Evolutionary conservation across 768 basidiomycete genomes (phyloP), one percentile per base, ranked within the genome.

Genomic region (Termitomyces sp.): DNA sequence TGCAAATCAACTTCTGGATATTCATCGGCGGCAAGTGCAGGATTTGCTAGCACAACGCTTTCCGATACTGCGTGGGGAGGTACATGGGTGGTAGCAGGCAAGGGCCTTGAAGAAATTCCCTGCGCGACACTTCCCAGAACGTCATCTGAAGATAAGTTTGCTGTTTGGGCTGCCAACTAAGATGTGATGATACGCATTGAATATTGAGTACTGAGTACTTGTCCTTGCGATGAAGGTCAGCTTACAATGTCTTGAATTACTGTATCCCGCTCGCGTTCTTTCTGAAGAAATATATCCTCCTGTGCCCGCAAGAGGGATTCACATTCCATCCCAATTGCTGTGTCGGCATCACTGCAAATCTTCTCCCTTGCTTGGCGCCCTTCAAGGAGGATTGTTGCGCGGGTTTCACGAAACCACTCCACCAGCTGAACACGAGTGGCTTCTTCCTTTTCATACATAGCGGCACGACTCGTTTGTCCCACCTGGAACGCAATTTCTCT

Each of bases 281-380:
- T 46, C 23, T 46, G 44, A 23, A 46, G 20, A 44, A 23, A 44
- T 12, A 12, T 12, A 44, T 44, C 44, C 44, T 46, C 44, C 44
- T 46, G 23, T 6, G 23, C 23, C n/a, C 14, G 44, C 44, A 46
- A 46, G 13, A 46, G 44, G 23, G 23, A 13, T 46, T 23, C 44
- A 26, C 23, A 46, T 46, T n/a, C 12, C 26, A 5, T 6, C 5
- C 13, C 23, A 4, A 46, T 23, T 46, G 23, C 23, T 20, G 43
- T 10, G 10, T 44, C 16, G 30, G n/a, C 23, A 33, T 50, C 49
- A 32, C n/a, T 32, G 14, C 18, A 44, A 20, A 12, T 20, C 36
- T 43, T 35, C 20, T 55, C 53, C 13, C 59, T 60, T 35, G 55
- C 18, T 16, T 56, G 35, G 1, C 55, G 46, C 46, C 55, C 55